These are phyloP conservation scores for Phaffomyces thermotolerans DNA, from an alignment of 805 yeast species.

Conservation along the genomic window DNA sequence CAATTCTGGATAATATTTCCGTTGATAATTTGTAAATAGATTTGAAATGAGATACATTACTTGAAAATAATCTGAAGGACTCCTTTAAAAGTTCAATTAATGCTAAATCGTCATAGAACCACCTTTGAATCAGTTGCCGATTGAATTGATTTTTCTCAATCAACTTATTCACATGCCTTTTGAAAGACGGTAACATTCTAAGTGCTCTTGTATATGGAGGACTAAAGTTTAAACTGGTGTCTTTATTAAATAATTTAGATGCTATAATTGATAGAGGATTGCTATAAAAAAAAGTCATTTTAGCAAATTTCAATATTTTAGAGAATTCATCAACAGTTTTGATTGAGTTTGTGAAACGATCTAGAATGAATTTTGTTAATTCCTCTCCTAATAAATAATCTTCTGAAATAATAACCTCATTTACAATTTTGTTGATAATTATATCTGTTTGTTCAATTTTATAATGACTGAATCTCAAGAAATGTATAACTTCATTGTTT, in stretches of 20 bases:
- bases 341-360: slow-evolving; percentile 16
- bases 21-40: slow-evolving; percentile 16
- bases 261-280: slow-evolving; percentile 17
- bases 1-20: slow-evolving; percentile 10
- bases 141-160: slow-evolving; percentile 6
- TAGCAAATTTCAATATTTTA: slow-evolving; percentile 18
- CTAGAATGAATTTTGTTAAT: slow-evolving; percentile 13
- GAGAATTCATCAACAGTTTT: slow-evolving; percentile 21
- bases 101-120: slow-evolving; percentile 18
- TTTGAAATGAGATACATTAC: slow-evolving; percentile 13
- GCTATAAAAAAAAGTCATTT: slow-evolving; percentile 21
- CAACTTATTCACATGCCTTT: slow-evolving; percentile 14
- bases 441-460: slow-evolving; percentile 21
- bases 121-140: slow-evolving; percentile 3
- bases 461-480: slow-evolving; percentile 12
- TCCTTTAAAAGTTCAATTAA: slow-evolving; percentile 10
- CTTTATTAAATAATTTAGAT: slow-evolving; percentile 5
- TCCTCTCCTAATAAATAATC: slow-evolving; percentile 16
- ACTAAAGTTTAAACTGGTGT: slow-evolving; percentile 1
- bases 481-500: slow-evolving; percentile 11
- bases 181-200: slow-evolving; percentile 31
- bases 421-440: slow-evolving; percentile 18
- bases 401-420: slow-evolving; percentile 14
- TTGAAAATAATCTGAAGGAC: slow-evolving; percentile 14
- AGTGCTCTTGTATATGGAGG: slow-evolving; percentile 19